Evolutionary conservation across 192 early-diverging fungal genomes (phyloP), one percentile per base, ranked within the genome.

Genomic region (Linnemannia elongata): DNA sequence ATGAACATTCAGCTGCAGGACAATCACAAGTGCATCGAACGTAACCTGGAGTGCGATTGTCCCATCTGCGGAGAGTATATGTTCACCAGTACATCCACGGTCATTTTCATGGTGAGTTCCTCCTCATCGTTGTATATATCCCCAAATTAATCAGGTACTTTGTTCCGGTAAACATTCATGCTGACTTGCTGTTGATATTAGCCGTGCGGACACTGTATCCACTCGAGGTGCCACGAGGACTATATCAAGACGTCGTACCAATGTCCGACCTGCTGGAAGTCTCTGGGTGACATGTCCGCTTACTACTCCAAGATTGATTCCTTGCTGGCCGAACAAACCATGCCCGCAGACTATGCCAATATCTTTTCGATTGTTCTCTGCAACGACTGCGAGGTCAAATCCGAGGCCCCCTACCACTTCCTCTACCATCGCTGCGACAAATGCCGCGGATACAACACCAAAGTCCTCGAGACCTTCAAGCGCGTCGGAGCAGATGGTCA

Each of bases 61-160:
- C 97, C 97, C 8, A 98, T 99, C 75, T 99, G 98, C 90, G 97
- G 97, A 36, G 97, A 99, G 81, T 95, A 94, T 85, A 94, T 99
- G 91, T 97, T 97, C 74, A 98, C 96, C 13, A 97, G 96, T 5
- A 94, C 94, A 3, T 92, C 92, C 15, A 92, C 91, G 0, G 94
- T 97, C 4, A 96, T 96, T 22, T 96, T 96, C 85, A 96, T 97
- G 97, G 95, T 95, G 90, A 74, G 81, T 66, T n/a, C 3, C 39
- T 52, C 39, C 3, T 30, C 27, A 35, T 22, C 38, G 60, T 6
- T n/a, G 45, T 15, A 10, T 73, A 7, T 73, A 7, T 17, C 22
- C 15, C 24, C 3, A 60, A 13, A 6, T 10, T 5, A 10, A 55
- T 22, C n/a, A 66, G n/a, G 35, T 18, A 0, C 49, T 6, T 52